Conservation (phyloP, 257 asterid species). For the Cynanchum wilfordii region DNA sequence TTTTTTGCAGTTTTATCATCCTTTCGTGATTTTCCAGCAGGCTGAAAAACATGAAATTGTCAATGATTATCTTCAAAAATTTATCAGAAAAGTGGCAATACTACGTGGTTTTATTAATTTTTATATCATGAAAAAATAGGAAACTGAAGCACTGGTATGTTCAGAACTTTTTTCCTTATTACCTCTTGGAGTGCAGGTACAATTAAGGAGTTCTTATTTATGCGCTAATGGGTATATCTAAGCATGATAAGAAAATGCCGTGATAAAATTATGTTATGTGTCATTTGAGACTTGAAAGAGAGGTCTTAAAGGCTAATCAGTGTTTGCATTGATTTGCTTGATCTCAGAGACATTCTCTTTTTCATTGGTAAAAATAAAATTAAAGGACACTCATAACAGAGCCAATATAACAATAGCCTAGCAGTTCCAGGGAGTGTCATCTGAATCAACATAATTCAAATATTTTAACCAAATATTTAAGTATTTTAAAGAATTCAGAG, state of each 20-base stretch:
- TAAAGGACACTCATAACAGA: too few relatives aligned
- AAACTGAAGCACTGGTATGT: not conserved
- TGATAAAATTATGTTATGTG: not conserved
- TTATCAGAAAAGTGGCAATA: not conserved
- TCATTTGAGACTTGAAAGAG: not conserved
- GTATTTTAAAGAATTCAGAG: not conserved
- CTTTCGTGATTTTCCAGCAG: slow-evolving; percentile 76
- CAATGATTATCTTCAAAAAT: not conserved
- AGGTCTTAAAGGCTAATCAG: not conserved
- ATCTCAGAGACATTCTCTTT: not conserved
- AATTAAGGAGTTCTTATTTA: not conserved
- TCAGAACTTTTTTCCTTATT: not conserved
- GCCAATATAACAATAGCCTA: not conserved
- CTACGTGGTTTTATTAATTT: not conserved
- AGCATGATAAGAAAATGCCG: not conserved
- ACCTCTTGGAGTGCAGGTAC: too few relatives aligned
- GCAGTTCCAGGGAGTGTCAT: not conserved
- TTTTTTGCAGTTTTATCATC: slow-evolving; percentile 34
- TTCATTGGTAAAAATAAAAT: too few relatives aligned
- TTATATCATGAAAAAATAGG: not conserved
- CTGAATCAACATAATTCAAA: not conserved
- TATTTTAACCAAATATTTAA: not conserved
- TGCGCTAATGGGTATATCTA: not conserved
- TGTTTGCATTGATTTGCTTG: not conserved
- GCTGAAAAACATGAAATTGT: slow-evolving; percentile 40